These are phyloP conservation scores for Rhynchospora tenuis DNA, from an alignment of 176 grass and related monocot species.

Conservation along the genomic window DNA sequence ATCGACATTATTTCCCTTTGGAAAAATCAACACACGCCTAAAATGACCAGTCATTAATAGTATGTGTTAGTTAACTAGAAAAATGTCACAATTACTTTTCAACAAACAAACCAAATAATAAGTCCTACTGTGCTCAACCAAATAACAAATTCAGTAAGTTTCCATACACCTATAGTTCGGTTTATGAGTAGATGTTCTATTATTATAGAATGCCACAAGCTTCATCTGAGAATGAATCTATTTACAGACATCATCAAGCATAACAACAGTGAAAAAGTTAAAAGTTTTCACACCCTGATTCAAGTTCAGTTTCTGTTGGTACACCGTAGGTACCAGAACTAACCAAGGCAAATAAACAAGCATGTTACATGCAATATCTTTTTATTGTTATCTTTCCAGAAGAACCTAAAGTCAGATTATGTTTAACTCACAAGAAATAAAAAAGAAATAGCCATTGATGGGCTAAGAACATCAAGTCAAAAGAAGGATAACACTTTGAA, in stretches of 20 bases:
- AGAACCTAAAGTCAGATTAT: not conserved
- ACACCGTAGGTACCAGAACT: not conserved
- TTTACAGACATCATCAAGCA: constrained; percentile 3
- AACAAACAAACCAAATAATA: constrained; percentile 3
- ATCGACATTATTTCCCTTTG: constrained; percentile 95
- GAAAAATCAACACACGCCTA: constrained; percentile 92
- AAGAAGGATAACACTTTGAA: not conserved
- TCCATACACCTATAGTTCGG: not conserved
- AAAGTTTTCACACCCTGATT: not conserved
- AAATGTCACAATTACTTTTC: not conserved
- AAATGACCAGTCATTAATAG: constrained; percentile 4
- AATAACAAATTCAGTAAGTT: not conserved
- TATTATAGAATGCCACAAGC: not conserved
- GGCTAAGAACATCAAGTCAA: not conserved
- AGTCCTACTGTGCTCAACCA: not conserved
- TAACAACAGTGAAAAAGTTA: not conserved
- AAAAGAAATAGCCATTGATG: not conserved
- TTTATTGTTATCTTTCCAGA: not conserved
- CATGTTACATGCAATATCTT: not conserved
- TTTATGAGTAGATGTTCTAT: not conserved
- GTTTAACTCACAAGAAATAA: not conserved
- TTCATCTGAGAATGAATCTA: not conserved
- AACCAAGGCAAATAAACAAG: not conserved
- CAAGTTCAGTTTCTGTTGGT: not conserved
- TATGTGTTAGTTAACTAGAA: not conserved